Evolutionary conservation across 495 filamentous ascomycete species (phyloP).

Genomic region (Sporormia fimetaria): DNA sequence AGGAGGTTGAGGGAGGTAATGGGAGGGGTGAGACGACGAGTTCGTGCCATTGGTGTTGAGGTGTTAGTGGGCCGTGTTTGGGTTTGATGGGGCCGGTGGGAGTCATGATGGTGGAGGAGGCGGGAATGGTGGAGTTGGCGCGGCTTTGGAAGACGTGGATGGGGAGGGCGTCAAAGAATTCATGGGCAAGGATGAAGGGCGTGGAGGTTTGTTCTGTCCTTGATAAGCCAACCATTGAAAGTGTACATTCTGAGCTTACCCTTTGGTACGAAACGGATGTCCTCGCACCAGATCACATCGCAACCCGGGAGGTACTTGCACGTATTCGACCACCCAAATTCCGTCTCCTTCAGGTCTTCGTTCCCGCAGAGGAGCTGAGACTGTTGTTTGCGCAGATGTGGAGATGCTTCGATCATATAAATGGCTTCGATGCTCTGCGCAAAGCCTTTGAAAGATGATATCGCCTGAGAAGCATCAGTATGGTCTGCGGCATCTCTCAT

Average conservation of each 20-base stretch:
- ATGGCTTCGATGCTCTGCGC: constrained; percentile 66
- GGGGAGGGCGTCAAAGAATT: constrained; percentile 98
- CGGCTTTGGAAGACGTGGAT: constrained; percentile 88
- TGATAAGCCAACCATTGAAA: neutral
- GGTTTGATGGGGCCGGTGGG: constrained; percentile 29
- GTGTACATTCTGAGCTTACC: constrained; percentile 34
- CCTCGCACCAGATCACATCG: constrained; percentile 78
- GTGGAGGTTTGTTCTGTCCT: constrained; percentile 46
- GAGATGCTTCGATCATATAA: constrained; percentile 84
- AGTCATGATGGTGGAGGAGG: constrained; percentile 33
- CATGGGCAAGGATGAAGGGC: constrained; percentile 90
- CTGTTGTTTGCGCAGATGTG: constrained; percentile 61
- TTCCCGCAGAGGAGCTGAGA: constrained; percentile 73
- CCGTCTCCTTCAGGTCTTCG: constrained; percentile 52
- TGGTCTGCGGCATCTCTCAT: neutral
- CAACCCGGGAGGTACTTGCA: constrained; percentile 60
- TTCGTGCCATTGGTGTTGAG: constrained; percentile 66
- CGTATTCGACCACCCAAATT: constrained; percentile 61
- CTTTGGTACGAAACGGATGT: constrained; percentile 69
- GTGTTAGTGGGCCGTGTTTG: constrained; percentile 36
- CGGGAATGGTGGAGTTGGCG: constrained; percentile 31
- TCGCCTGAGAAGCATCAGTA: constrained; percentile 45
- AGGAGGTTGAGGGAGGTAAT: constrained; percentile 39
- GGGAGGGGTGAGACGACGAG: constrained; percentile 63
- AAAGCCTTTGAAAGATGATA: constrained; percentile 69